Evolutionary conservation across 176 grass and related monocot genomes (phyloP), one percentile per base, ranked within the genome.

Genomic region (Stipa capillata): DNA sequence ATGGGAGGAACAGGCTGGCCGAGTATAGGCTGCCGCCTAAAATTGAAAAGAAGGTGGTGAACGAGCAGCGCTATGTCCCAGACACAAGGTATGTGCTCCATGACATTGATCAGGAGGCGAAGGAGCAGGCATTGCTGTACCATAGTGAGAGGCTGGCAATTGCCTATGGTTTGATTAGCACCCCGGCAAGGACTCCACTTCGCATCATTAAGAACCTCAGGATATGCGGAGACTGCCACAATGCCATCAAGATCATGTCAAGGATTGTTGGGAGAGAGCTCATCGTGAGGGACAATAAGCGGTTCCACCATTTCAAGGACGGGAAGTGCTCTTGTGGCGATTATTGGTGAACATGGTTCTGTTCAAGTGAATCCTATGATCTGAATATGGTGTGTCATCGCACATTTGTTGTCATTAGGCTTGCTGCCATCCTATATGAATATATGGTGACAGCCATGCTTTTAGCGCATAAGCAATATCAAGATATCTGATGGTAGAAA

Each of bases 191-290:
- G 78, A 93, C 93, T 11, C 93, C 93, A 0, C 90, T 97, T 60
- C 88, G 90, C 37, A 93, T 97, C 58, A 97, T 93, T 76, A 97
- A 97, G 79, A 93, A 93, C 86, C 88, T 97, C 31, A 90, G 93
- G 82, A 93, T 97, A 20, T 97, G 93, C 3, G 93, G 93, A 1
- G 93, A 97, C 82, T 97, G 93, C 75, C 93, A 97, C 76, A 97
- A 97, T 74, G 93, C 93, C 3, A 97, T 97, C 72, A 93, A 93
- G 85, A 93, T 97, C 44, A 97, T 93, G 90, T 97, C 93, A 8
- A 97, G 87, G 73, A 97, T 97, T 45, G 93, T 97, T 23, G 93
- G 93, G 25, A 83, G 93, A 23, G 93, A 97, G 65, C 90, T 97
- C 50, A 97, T 93, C 17, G 93, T 93, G 17, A 93, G 93, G 76